Conservation (phyloP, 768 basidiomycete genomes). For the Pseudohyphozyma bogoriensis region DNA sequence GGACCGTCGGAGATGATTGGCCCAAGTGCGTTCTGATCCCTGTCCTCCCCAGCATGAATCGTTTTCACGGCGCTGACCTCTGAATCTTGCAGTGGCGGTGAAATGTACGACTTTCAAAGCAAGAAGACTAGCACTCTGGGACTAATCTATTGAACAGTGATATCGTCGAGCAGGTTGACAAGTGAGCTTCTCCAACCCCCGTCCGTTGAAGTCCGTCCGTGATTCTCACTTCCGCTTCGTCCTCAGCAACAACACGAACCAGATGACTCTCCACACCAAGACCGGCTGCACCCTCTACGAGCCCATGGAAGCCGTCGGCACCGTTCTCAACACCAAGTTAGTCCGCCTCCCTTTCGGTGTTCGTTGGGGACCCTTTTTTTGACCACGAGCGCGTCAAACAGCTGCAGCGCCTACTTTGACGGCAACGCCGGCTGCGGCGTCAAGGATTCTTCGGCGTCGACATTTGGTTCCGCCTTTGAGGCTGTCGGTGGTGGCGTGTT, state of each 20-base stretch:
- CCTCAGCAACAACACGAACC: conserved; percentile 48
- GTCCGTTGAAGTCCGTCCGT: not conserved
- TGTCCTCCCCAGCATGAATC: conserved; percentile 69
- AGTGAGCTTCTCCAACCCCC: not conserved
- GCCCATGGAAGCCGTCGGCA: conserved; percentile 27
- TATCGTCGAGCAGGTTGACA: conserved; percentile 14
- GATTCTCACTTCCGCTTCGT: not conserved
- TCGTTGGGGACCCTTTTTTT: not conserved
- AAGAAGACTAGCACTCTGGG: too few relatives aligned
- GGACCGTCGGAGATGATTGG: conserved; percentile 22
- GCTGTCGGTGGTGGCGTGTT: conserved; percentile 45
- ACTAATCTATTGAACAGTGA: not conserved
- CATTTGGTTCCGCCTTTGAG: conserved; percentile 44
- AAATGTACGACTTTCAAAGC: too few relatives aligned
- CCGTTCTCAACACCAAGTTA: not conserved
- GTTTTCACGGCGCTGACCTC: too few relatives aligned
- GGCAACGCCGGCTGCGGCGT: conserved; percentile 12
- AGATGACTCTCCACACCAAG: conserved; percentile 65
- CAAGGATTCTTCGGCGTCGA: conserved; percentile 19
- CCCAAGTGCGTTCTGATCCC: conserved; percentile 50
- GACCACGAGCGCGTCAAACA: not conserved
- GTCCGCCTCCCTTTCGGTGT: not conserved
- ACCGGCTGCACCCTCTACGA: conserved; percentile 34
- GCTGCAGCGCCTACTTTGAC: conserved; percentile 5
- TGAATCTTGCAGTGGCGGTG: too few relatives aligned